Conservation (phyloP, 2,329 filamentous ascomycete species). For the Ophiosphaerella korrae region DNA sequence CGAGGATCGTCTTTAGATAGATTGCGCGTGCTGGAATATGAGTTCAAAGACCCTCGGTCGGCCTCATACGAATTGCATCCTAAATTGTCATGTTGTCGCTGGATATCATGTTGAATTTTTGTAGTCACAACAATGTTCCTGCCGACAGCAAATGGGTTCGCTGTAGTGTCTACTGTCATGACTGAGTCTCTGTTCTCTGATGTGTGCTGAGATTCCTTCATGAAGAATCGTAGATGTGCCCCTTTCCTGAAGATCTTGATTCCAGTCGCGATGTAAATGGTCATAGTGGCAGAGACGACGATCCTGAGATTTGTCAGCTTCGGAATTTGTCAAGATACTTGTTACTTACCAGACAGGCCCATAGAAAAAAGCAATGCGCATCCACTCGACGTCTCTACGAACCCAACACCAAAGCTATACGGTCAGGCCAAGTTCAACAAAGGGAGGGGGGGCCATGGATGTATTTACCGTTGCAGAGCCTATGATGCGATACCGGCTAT, state of each 20-base stretch:
- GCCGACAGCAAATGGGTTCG: slow-evolving; percentile 51
- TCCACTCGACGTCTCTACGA: slow-evolving; percentile 66
- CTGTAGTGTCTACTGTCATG: slow-evolving; percentile 25
- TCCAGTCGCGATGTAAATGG: slow-evolving; percentile 71
- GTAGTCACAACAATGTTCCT: slow-evolving; percentile 59
- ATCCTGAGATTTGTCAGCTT: slow-evolving; percentile 43
- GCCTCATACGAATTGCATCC: slow-evolving; percentile 7
- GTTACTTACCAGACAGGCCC: slow-evolving; percentile 66
- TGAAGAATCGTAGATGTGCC: slow-evolving; percentile 52
- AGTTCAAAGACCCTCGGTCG: slow-evolving; percentile 31
- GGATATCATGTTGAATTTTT: slow-evolving; percentile 64
- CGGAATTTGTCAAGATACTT: not conserved
- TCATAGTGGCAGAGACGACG: slow-evolving; percentile 64
- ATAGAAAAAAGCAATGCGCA: slow-evolving; percentile 78
- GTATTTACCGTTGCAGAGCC: slow-evolving; percentile 67
- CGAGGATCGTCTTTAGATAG: slow-evolving; percentile 3
- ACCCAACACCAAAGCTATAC: slow-evolving; percentile 82
- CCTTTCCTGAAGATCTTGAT: slow-evolving; percentile 71
- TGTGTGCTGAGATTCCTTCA: slow-evolving; percentile 12
- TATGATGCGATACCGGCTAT: slow-evolving; percentile 65
- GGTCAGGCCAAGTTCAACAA: slow-evolving; percentile 1
- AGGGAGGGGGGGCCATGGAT: not conserved
- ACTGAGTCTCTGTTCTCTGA: not conserved
- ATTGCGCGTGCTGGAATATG: slow-evolving; percentile 34
- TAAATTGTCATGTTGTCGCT: slow-evolving; percentile 49